A percentile compares a stretch with the other conserved stretches of the same genome.
Conservation (phyloP, 257 asterid species). For the Osmanthus fragrans region DNA sequence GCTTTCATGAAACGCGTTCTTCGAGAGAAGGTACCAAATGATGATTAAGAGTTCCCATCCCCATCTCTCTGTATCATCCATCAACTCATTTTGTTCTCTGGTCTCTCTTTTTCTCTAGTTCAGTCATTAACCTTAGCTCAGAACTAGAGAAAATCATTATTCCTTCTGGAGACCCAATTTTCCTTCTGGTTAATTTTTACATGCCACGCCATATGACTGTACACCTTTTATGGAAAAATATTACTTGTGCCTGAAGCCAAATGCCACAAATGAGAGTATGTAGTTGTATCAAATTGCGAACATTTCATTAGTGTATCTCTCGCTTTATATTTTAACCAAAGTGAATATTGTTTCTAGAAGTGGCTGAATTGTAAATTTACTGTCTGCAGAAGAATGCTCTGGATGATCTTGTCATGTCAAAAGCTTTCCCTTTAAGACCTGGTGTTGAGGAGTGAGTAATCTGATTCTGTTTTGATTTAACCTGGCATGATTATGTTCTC, state of each 20-base stretch:
- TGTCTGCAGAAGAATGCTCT: slow-evolving; percentile 80
- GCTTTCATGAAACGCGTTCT: slow-evolving; percentile 72
- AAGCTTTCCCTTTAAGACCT: slow-evolving; percentile 70
- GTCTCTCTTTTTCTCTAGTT: neutral
- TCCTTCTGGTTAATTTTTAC: neutral
- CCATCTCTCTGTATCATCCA: neutral
- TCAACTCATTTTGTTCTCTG: neutral
- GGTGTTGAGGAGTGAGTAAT: slow-evolving; percentile 80
- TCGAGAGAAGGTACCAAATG: slow-evolving; percentile 64
- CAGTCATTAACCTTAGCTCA: neutral
- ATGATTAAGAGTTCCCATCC: neutral
- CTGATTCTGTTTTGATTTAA: slow-evolving; percentile 15
- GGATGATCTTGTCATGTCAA: slow-evolving; percentile 78
- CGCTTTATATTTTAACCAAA: neutral
- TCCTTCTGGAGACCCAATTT: neutral
- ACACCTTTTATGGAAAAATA: neutral
- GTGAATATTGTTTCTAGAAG: slow-evolving; percentile 7
- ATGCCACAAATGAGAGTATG: neutral
- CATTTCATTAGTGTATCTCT: neutral
- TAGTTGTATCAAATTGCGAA: neutral
- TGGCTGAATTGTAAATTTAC: slow-evolving; percentile 33
- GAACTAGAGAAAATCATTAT: neutral
- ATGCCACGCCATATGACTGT: neutral
- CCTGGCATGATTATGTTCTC: slow-evolving; percentile 4
- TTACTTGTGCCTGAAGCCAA: neutral